Conservation (phyloP, 495 filamentous ascomycete genomes). For the Collariella sp. region DNA sequence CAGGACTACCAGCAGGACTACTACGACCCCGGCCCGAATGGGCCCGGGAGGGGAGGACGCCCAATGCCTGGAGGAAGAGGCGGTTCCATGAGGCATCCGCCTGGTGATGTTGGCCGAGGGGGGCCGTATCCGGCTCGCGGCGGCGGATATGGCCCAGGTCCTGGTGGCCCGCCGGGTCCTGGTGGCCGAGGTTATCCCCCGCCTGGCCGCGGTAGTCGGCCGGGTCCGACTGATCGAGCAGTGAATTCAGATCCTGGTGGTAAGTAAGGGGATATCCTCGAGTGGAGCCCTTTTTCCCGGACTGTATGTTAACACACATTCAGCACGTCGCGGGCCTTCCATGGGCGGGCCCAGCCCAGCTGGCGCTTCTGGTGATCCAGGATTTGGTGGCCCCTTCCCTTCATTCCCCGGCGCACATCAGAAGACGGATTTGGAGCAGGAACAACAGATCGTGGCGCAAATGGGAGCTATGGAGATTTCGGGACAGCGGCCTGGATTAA, state of each 20-base stretch:
- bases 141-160: conserved; percentile 26
- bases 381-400: conserved; percentile 61
- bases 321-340: conserved; percentile 28
- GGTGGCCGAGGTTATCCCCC: conserved; percentile 34
- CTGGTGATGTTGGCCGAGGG: conserved; percentile 28
- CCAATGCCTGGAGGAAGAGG: conserved; percentile 36
- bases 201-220: conserved; percentile 31
- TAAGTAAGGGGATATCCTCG: conserved; percentile 15
- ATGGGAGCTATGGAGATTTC: conserved; percentile 54
- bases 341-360: conserved; percentile 19
- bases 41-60: conserved; percentile 27
- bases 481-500: conserved; percentile 29
- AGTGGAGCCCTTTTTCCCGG: neutral
- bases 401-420: conserved; percentile 49
- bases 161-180: conserved; percentile 23
- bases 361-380: conserved; percentile 36
- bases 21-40: conserved; percentile 37
- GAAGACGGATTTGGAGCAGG: conserved; percentile 38
- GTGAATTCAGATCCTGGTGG: conserved; percentile 26
- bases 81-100: conserved; percentile 34
- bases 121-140: conserved; percentile 27
- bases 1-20: conserved; percentile 43
- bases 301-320: conserved; percentile 2
- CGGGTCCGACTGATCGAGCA: conserved; percentile 30
- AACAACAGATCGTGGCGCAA: conserved; percentile 41